phyloP scores from a whole-genome alignment of 1,139 yeast genomes.

The Suhomyces atakaporum region DNA sequence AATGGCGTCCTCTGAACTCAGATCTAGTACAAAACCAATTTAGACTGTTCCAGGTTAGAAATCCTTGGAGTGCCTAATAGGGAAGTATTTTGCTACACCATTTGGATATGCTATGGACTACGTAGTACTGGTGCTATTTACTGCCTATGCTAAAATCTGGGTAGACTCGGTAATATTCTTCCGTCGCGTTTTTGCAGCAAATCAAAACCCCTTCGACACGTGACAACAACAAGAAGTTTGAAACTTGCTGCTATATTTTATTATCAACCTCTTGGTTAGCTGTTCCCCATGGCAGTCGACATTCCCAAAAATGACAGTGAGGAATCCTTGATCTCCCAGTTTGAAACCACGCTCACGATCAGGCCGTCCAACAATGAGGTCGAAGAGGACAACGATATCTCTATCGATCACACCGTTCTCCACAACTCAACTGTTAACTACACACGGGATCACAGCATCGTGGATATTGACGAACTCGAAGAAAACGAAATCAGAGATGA shows the following conservation, averaged over 20 bases:
- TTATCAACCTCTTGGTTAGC: no score
- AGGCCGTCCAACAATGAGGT: conserved; percentile 44
- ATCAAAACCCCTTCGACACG: conserved; percentile 10
- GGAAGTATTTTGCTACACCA: no score
- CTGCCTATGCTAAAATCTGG: no score
- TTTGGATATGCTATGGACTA: no score
- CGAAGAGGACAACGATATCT: conserved; percentile 38
- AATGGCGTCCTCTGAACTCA: no score
- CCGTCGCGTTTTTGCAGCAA: conserved; percentile 11
- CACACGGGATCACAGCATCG: conserved; percentile 35
- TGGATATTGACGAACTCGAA: conserved; percentile 34
- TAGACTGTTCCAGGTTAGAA: no score
- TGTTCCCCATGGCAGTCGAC: conserved; percentile 7
- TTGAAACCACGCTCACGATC: conserved; percentile 50
- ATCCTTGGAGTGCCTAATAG: no score
- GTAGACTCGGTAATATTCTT: no score
- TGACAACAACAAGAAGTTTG: conserved; percentile 5
- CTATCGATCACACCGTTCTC: conserved; percentile 46
- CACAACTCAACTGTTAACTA: conserved; percentile 31
- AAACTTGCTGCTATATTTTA: conserved; percentile 2
- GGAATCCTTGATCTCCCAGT: conserved; percentile 49
- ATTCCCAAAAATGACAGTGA: conserved; percentile 37
- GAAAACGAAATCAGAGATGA: conserved; percentile 36
- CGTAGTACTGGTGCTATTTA: background rate
- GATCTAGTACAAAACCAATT: no score